phyloP scores from a whole-genome alignment of 345 rosid species.

The Rhizophora apiculata region DNA sequence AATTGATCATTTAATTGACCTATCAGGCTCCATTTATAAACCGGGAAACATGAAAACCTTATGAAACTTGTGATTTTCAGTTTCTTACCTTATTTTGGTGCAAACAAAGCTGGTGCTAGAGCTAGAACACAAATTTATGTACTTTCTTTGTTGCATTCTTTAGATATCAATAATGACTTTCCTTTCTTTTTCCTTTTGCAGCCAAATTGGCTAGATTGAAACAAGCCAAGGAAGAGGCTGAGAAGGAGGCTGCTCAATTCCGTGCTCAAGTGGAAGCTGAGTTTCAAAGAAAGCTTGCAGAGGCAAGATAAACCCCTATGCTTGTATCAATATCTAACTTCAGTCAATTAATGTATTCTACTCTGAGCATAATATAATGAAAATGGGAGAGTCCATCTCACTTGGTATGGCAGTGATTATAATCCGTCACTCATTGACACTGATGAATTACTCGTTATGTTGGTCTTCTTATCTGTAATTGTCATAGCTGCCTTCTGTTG shows the following conservation, averaged over 20 bases:
- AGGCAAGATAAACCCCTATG: constrained; percentile 29
- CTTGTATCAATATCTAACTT: not conserved
- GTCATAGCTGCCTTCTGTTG: too few relatives aligned
- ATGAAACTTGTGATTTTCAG: too few relatives aligned
- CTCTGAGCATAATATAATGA: not conserved
- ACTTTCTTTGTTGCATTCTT: not conserved
- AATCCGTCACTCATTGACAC: too few relatives aligned
- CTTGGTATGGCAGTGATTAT: too few relatives aligned
- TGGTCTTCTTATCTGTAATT: too few relatives aligned
- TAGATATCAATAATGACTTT: not conserved
- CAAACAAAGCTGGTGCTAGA: too few relatives aligned
- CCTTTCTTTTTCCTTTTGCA: constrained; percentile 13
- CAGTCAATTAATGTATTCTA: not conserved
- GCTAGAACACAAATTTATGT: not conserved
- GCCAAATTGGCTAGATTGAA: constrained; percentile 72
- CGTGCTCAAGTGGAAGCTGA: constrained; percentile 63
- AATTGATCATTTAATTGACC: too few relatives aligned
- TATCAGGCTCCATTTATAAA: too few relatives aligned
- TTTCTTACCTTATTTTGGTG: too few relatives aligned
- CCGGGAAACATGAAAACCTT: too few relatives aligned
- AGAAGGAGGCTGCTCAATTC: constrained; percentile 60
- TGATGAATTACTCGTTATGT: too few relatives aligned
- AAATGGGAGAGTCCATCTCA: not conserved
- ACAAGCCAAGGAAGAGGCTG: constrained; percentile 94
- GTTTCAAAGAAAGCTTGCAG: constrained; percentile 69